Percentiles rank a stretch among this genome's conserved stretches.
Evolutionary conservation across 495 filamentous ascomycete species (phyloP).

Genomic region (Aspergillus diversus): DNA sequence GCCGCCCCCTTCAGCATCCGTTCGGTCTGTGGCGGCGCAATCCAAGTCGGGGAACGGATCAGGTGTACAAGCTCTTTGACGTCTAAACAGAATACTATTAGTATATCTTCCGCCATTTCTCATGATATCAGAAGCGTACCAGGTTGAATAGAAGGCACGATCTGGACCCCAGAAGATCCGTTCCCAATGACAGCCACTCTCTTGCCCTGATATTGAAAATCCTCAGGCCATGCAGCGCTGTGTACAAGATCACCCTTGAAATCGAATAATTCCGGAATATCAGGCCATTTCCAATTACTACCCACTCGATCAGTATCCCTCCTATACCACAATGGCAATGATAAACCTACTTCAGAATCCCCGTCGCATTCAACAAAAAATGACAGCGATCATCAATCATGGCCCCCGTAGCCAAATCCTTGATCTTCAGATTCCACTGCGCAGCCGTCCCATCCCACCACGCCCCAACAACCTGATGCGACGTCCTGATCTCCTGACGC

Average conservation of each 20-base stretch:
- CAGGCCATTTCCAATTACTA: slow-evolving; percentile 52
- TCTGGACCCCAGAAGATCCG: slow-evolving; percentile 52
- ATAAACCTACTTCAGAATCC: slow-evolving; percentile 45
- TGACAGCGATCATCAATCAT: slow-evolving; percentile 33
- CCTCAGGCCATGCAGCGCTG: slow-evolving; percentile 48
- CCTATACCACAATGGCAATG: background rate
- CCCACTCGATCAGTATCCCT: background rate
- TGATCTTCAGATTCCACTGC: slow-evolving; percentile 47
- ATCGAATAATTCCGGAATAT: slow-evolving; percentile 46
- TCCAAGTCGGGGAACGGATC: slow-evolving; percentile 27
- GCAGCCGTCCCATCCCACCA: slow-evolving; percentile 42
- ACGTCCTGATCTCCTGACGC: slow-evolving; percentile 39
- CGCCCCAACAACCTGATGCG: slow-evolving; percentile 36
- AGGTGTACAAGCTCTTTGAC: slow-evolving; percentile 37
- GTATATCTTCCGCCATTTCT: background rate
- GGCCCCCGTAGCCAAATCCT: slow-evolving; percentile 23
- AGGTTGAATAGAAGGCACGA: slow-evolving; percentile 59
- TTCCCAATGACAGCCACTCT: slow-evolving; percentile 52
- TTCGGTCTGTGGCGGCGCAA: slow-evolving; percentile 16
- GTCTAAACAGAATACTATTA: background rate
- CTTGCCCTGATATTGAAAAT: slow-evolving; percentile 44
- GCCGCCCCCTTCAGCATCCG: background rate
- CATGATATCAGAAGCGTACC: background rate
- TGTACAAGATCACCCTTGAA: slow-evolving; percentile 54
- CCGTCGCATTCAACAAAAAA: slow-evolving; percentile 52